Evolutionary conservation across 129 eudicot species (phyloP).

Genomic region (Smallanthus sonchifolius): DNA sequence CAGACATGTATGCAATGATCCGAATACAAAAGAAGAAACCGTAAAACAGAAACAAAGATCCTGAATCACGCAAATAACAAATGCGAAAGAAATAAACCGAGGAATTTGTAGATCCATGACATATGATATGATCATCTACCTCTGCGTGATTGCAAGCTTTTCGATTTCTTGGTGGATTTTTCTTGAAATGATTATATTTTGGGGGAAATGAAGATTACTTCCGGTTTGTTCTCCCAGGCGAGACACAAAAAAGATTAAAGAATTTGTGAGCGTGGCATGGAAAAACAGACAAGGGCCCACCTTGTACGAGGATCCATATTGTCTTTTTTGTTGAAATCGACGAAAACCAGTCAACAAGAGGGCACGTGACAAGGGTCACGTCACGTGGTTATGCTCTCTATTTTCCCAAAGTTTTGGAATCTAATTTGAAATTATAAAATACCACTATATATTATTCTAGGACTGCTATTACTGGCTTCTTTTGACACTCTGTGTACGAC

Average conservation of each 20-base stretch:
- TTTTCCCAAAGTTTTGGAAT: no score
- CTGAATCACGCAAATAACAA: slow-evolving; percentile 12
- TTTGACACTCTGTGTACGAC: no score
- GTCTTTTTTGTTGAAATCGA: neutral
- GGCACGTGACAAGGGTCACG: slow-evolving; percentile 22
- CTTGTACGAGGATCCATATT: slow-evolving; percentile 30
- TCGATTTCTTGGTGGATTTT: slow-evolving; percentile 15
- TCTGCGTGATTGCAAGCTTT: slow-evolving; percentile 17
- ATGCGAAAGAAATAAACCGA: neutral
- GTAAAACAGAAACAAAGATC: slow-evolving; percentile 21
- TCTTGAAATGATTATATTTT: slow-evolving; percentile 1
- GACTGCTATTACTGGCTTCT: no score
- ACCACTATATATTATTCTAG: no score
- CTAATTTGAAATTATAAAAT: no score
- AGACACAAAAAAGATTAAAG: neutral
- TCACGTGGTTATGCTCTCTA: slow-evolving; percentile 1
- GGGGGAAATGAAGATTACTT: slow-evolving; percentile 8
- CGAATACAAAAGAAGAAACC: slow-evolving; percentile 12
- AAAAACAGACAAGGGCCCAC: slow-evolving; percentile 21
- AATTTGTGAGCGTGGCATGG: slow-evolving; percentile 23
- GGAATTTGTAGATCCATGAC: slow-evolving; percentile 20
- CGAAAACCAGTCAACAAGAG: slow-evolving; percentile 13
- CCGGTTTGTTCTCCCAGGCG: slow-evolving; percentile 21
- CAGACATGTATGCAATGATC: slow-evolving; percentile 4
- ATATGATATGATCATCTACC: neutral